Percentiles rank a stretch among this genome's conserved stretches.
phyloP scores from a whole-genome alignment of 805 yeast genomes.

The Cyberlindnera maritima region DNA sequence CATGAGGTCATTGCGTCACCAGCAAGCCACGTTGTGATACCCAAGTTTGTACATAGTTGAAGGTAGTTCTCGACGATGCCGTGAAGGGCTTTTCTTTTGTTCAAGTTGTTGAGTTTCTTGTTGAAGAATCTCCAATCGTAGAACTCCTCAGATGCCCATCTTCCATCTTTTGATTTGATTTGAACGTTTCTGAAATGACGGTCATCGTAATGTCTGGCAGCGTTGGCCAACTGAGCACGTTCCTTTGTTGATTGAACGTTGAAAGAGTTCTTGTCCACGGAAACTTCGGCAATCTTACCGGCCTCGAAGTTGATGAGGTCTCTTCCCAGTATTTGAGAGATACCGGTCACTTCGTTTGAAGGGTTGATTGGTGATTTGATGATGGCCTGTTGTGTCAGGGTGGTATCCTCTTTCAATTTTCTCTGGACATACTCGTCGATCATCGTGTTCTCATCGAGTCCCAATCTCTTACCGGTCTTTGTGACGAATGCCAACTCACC shows the following conservation, averaged over 20 bases:
- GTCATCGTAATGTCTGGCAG: conserved; percentile 31
- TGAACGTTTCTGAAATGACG: conserved; percentile 33
- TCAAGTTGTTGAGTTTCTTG: conserved; percentile 34
- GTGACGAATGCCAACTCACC: conserved; percentile 41
- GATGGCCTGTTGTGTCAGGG: conserved; percentile 29
- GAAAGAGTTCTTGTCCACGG: conserved; percentile 26
- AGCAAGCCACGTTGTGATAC: conserved; percentile 45
- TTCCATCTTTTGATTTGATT: conserved; percentile 33
- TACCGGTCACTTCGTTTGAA: conserved; percentile 24
- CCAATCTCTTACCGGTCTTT: conserved; percentile 31
- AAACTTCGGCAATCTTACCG: conserved; percentile 17
- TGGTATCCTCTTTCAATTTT: conserved; percentile 22
- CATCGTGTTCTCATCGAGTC: conserved; percentile 33
- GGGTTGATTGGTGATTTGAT: conserved; percentile 32
- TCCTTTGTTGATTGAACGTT: conserved; percentile 29
- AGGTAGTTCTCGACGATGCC: conserved; percentile 45
- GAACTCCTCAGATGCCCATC: conserved; percentile 34
- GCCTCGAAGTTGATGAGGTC: conserved; percentile 29
- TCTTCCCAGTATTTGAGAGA: conserved; percentile 29
- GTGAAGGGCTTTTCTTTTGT: conserved; percentile 45
- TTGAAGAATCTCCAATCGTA: conserved; percentile 72
- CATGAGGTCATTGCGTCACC: conserved; percentile 50
- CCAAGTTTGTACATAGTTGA: conserved; percentile 40
- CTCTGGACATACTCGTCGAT: conserved; percentile 33
- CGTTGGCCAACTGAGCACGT: conserved; percentile 28